Evolutionary conservation across 176 grass and related monocot genomes (phyloP), one percentile per base, ranked within the genome.

Genomic region (Poa pratensis): DNA sequence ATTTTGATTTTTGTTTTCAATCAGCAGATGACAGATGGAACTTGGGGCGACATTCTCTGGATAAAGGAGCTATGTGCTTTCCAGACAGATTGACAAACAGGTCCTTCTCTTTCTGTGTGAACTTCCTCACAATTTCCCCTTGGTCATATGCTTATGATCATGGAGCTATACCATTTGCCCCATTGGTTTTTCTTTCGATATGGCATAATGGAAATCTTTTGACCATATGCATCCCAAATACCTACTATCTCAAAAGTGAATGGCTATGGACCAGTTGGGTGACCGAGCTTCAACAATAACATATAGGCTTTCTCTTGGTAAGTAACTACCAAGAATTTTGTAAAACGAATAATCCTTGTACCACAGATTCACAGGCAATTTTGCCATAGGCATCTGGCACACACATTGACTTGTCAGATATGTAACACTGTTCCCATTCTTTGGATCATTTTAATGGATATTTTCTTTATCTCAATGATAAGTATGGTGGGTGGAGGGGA

Each of bases 331-430:
- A 75, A 78, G 74, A 55, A 14, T 82, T 88, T 82, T 91, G 68
- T 91, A 55, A 78, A 82, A 86, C 24, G 66, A 88, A 92, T 92
- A 89, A 89, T 86, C 69, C 39, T 69, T 92, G 73, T 88, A 74
- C 53, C 46, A 88, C 73, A 40, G 63, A 66, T 74, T 72, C 46
- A 88, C 66, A 18, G 63, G 39, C 73, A 88, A 58, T 85, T 85
- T 88, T 88, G 66, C 22, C 72, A 61, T 82, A 81, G 78, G 27
- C 65, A 82, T 75, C 78, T 59, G 78, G 69, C 78, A 64, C 22
- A 85, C 69, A 78, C 75, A 73, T 74, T 82, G 73, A 82, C 49
- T 40, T 78, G 26, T 75, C 82, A 82, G 86, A 88, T 77, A 79
- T 91, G 86, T 85, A 88, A 82, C 89, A 73, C 1, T 82, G 54